These are phyloP conservation scores for Fusarium nygamai DNA, from an alignment of 2,329 filamentous ascomycete genomes.

Conservation along the genomic window DNA sequence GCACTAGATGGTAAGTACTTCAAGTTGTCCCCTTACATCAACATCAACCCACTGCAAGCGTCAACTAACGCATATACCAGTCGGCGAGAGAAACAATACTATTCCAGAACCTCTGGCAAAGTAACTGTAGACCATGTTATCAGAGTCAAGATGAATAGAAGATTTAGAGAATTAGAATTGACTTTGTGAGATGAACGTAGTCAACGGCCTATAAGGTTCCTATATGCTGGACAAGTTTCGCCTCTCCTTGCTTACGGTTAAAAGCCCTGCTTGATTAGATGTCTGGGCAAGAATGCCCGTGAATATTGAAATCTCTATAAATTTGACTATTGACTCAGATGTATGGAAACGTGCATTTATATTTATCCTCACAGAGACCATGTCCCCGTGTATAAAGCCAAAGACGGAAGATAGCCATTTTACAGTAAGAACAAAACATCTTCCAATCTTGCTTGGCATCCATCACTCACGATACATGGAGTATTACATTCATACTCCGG, in stretches of 20 bases:
- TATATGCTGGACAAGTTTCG: neutral
- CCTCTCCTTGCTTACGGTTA: neutral
- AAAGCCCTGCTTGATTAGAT: neutral
- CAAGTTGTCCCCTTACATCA: too few relatives aligned
- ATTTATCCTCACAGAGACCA: neutral
- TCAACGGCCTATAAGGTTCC: neutral
- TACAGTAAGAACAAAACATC: neutral
- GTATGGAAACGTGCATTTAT: neutral
- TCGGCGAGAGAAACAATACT: neutral
- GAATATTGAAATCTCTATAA: neutral
- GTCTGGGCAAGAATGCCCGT: too few relatives aligned
- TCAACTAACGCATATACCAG: neutral
- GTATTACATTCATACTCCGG: neutral
- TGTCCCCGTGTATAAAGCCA: neutral
- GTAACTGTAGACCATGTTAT: neutral
- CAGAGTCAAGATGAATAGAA: neutral
- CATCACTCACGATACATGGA: neutral
- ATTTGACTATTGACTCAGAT: fast-evolving
- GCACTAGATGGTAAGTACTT: neutral
- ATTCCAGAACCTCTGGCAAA: neutral
- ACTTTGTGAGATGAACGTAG: neutral
- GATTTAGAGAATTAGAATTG: neutral
- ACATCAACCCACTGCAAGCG: neutral
- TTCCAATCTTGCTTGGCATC: neutral
- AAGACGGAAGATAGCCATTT: neutral